Conservation (phyloP, 192 early-diverging fungal genomes). For the Gryganskiella cystojenkinii region DNA sequence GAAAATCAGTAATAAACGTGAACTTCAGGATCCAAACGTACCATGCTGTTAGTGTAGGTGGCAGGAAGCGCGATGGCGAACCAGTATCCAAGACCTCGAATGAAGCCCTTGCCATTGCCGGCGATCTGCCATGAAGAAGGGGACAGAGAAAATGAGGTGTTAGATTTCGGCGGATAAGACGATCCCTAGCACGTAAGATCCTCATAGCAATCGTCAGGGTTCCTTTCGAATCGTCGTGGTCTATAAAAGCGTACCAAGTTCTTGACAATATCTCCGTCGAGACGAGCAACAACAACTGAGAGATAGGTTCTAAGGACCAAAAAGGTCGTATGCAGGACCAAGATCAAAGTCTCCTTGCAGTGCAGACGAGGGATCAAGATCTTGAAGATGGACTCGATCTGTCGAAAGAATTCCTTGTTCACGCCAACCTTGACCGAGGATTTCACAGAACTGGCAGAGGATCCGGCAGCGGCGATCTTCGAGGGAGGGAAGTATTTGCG, state of each 20-base stretch:
- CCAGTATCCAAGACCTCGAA: constrained; percentile 85
- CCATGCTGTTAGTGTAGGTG: constrained; percentile 98
- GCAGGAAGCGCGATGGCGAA: constrained; percentile 95
- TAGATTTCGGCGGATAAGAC: not conserved
- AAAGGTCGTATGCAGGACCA: constrained; percentile 86
- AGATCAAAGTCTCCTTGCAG: constrained; percentile 83
- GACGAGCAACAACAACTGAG: constrained; percentile 88
- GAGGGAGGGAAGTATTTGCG: constrained; percentile 56
- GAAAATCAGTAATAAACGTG: not conserved
- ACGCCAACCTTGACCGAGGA: constrained; percentile 65
- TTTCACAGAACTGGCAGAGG: constrained; percentile 43
- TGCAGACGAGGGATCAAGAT: constrained; percentile 85
- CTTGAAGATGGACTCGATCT: constrained; percentile 77
- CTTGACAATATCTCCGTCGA: constrained; percentile 96
- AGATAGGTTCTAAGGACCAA: constrained; percentile 92
- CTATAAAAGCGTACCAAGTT: constrained; percentile 75
- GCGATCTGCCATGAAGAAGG: constrained; percentile 61
- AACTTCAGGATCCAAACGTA: constrained; percentile 56
- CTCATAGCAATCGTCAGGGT: not conserved
- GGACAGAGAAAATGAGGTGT: not conserved
- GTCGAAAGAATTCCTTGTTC: constrained; percentile 66
- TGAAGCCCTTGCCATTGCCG: constrained; percentile 83
- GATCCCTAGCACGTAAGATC: not conserved
- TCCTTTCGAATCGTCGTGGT: not conserved
- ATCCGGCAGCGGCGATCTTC: constrained; percentile 32